These are phyloP conservation scores for Cardamine chenopodiifolia DNA, from an alignment of 345 rosid species.

Conservation along the genomic window DNA sequence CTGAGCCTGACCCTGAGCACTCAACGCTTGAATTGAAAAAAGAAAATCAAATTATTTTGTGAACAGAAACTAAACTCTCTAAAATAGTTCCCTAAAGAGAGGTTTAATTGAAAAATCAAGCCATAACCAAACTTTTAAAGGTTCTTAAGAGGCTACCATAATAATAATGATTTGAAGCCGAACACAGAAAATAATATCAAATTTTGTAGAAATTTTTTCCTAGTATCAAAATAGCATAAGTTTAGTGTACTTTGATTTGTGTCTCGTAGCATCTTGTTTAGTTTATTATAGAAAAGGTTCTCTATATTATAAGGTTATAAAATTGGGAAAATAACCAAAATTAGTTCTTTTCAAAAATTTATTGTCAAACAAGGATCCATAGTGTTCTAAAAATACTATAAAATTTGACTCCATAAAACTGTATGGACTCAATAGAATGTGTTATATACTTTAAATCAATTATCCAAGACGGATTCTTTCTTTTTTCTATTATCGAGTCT, in stretches of 20 bases:
- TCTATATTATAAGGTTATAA: background rate
- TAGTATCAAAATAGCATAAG: background rate
- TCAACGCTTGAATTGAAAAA: background rate
- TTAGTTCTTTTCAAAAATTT: no score
- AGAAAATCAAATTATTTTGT: background rate
- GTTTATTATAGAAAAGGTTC: background rate
- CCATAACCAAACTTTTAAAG: background rate
- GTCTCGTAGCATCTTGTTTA: background rate
- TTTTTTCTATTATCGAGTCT: background rate
- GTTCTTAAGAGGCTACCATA: background rate
- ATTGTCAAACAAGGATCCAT: no score
- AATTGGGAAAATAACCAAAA: no score
- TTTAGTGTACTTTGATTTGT: background rate
- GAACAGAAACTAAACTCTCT: background rate
- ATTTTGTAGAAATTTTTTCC: background rate
- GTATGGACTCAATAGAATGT: no score
- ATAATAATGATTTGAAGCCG: background rate
- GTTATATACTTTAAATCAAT: no score
- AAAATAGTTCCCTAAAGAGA: background rate
- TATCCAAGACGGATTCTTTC: background rate
- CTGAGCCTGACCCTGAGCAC: background rate
- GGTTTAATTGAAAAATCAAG: background rate
- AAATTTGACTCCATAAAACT: conserved; percentile 3
- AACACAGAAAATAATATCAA: no score
- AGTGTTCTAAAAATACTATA: no score